Percentiles rank a stretch among this genome's conserved stretches.
Evolutionary conservation across 2,329 filamentous ascomycete species (phyloP).

Genomic region (Scedosporium dehoogii): DNA sequence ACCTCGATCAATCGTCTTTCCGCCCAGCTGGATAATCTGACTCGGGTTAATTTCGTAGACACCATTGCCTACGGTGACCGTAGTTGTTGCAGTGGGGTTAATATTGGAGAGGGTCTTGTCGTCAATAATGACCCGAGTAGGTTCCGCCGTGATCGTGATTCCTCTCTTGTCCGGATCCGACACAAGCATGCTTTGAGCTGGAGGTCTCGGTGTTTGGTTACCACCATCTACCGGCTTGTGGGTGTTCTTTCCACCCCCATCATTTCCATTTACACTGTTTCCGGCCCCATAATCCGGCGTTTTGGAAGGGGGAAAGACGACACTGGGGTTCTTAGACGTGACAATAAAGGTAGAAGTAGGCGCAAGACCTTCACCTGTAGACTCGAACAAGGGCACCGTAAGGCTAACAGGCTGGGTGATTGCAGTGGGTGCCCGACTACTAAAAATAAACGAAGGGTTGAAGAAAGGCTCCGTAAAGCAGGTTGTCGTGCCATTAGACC

Average conservation of each 20-base stretch:
- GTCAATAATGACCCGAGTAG: constrained; percentile 36
- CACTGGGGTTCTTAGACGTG: constrained; percentile 5
- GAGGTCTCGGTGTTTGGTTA: not conserved
- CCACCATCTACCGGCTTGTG: not conserved
- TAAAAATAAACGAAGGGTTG: constrained; percentile 37
- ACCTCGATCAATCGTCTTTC: constrained; percentile 31
- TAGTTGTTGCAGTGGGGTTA: constrained; percentile 25
- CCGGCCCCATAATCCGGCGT: constrained; percentile 28
- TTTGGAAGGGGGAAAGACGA: constrained; percentile 19
- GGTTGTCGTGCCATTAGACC: constrained; percentile 20
- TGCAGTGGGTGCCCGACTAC: constrained; percentile 11
- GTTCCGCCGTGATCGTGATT: constrained; percentile 32
- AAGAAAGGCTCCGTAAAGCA: constrained; percentile 44
- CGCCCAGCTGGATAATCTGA: constrained; percentile 8
- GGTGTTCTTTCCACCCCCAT: not conserved
- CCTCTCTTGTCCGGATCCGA: constrained; percentile 11
- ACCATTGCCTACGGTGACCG: constrained; percentile 28
- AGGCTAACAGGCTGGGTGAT: not conserved
- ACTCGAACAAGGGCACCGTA: not conserved
- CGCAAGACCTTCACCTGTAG: not conserved
- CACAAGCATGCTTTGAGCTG: not conserved
- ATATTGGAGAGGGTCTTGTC: constrained; percentile 32
- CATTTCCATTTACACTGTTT: constrained; percentile 11
- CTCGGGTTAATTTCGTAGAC: constrained; percentile 40
- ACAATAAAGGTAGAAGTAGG: constrained; percentile 4